Evolutionary conservation across 306 rosid species (phyloP).

Genomic region (Glycine tomentella): DNA sequence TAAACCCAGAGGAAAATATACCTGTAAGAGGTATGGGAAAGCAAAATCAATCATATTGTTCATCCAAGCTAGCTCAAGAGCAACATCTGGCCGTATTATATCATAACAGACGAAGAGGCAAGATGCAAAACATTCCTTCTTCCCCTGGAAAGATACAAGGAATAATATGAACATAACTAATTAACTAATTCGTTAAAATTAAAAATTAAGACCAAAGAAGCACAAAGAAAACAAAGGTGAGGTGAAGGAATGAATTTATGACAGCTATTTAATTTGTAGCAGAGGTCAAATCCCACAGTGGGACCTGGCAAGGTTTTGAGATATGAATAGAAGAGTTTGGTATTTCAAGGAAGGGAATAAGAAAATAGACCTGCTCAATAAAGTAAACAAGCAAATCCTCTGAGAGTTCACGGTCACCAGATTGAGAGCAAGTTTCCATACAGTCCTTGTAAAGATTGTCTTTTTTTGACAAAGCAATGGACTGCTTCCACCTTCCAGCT

Average conservation of each 20-base stretch:
- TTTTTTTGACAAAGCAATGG: conserved; percentile 87
- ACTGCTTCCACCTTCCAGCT: conserved; percentile 93
- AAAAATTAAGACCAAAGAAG: not conserved
- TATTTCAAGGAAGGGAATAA: conserved; percentile 1
- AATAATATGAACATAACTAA: too few relatives aligned
- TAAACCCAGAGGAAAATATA: conserved; percentile 26
- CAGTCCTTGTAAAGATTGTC: conserved; percentile 91
- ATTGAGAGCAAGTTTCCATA: conserved; percentile 91
- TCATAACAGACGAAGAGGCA: conserved; percentile 90
- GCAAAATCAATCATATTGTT: conserved; percentile 81
- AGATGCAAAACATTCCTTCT: conserved; percentile 88
- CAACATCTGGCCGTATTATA: conserved; percentile 71
- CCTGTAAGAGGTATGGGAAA: conserved; percentile 84
- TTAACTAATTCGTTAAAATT: too few relatives aligned
- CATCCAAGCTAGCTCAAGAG: conserved; percentile 85
- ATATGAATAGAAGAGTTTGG: not conserved
- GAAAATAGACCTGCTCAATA: conserved; percentile 68
- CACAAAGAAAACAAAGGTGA: not conserved
- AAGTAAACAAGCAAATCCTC: conserved; percentile 83
- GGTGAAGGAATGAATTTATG: not conserved
- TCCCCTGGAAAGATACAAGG: conserved; percentile 59
- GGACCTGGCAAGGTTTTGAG: not conserved
- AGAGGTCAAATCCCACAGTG: not conserved
- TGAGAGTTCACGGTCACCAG: conserved; percentile 85
- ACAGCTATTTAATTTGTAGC: conserved; percentile 7